Evolutionary conservation across 768 basidiomycete species (phyloP).

Genomic region (Fomitopsis serialis): DNA sequence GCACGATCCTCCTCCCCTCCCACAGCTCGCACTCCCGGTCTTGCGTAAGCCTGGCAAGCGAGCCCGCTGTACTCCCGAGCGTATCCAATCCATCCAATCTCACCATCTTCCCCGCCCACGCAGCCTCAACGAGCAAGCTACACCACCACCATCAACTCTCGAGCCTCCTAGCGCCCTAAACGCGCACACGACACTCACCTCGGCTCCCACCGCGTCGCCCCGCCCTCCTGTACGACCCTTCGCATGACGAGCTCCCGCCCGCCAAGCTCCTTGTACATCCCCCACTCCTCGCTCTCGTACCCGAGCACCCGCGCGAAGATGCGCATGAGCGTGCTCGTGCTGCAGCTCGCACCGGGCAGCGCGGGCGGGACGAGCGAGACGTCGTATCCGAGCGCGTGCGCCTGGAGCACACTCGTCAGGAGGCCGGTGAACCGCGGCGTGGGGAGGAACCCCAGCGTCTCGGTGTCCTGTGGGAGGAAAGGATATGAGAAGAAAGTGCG

Average conservation of each 20-base stretch:
- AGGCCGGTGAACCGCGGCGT: slow-evolving; percentile 51
- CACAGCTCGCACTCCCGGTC: slow-evolving; percentile 63
- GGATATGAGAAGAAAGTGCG: slow-evolving; percentile 37
- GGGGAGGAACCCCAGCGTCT: slow-evolving; percentile 33
- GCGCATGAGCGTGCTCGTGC: slow-evolving; percentile 50
- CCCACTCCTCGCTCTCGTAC: slow-evolving; percentile 53
- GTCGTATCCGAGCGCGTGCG: slow-evolving; percentile 62
- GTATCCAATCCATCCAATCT: slow-evolving; percentile 60
- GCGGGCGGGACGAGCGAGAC: slow-evolving; percentile 57
- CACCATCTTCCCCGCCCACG: slow-evolving; percentile 49
- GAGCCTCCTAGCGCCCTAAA: not conserved
- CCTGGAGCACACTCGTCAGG: slow-evolving; percentile 54
- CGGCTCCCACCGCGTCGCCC: slow-evolving; percentile 49
- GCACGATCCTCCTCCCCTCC: slow-evolving; percentile 56
- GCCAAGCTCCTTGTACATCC: slow-evolving; percentile 66
- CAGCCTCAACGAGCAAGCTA: slow-evolving; percentile 53
- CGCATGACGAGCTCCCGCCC: slow-evolving; percentile 64
- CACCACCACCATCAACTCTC: not conserved
- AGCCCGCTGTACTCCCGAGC: slow-evolving; percentile 61
- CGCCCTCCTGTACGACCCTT: slow-evolving; percentile 48
- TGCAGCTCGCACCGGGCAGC: slow-evolving; percentile 53
- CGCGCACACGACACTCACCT: slow-evolving; percentile 36
- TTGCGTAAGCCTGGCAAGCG: slow-evolving; percentile 51
- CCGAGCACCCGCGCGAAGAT: slow-evolving; percentile 54
- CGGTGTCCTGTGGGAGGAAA: slow-evolving; percentile 35